Base-by-base conservation (phyloP, 2,329 filamentous ascomycete species). In the Iodosphaeria phyllophila region DNA sequence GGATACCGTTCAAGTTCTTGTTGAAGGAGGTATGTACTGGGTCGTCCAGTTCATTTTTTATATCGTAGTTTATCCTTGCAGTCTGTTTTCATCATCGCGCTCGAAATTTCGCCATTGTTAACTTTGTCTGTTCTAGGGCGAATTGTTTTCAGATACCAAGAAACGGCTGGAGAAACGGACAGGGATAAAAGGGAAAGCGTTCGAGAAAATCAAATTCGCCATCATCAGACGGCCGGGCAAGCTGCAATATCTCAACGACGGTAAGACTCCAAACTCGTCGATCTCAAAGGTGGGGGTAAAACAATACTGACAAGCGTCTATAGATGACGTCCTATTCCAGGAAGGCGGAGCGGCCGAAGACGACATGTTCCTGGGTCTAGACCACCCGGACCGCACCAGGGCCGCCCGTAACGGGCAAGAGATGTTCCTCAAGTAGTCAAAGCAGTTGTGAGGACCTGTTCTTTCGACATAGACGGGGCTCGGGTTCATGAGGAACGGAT, bases 171-270 rank as follows among this genome's bases (percentile, higher is more conserved):
- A 89, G 38, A 86, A 84, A 49, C 66, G 86, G 30, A 92, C 80
- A 1, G 84, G 84, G 14, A 74, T 98, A 53, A 93, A 93, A 52
- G 91, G 89, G 48, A 98, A 98, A 60, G 82, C 82, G 35, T 84
- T 98, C 37, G 86, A 98, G 50, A 95, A 95, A 60, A 89, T 98
- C 50, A 93, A 91, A 51, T 93, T 98, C 56, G 78, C 83, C 5
- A 52, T 92, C 16, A 65, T 93, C 25, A 60, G 72, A 46, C 61
- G 77, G 45, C 62, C 69, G 25, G 58, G 59, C 19, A 82, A 76
- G 42, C 76, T 83, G 14, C 64, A 70, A 30, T 91, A 91, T 52
- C 58, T 98, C 23, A 72, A n/a, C n/a, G n/a, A n/a, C 17, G 20
- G 12, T 27, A 27, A 12, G 24, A 18, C 9, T 15, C 19, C 17